These are phyloP conservation scores for Nephelium lappaceum DNA, from an alignment of 345 rosid species.

Conservation along the genomic window DNA sequence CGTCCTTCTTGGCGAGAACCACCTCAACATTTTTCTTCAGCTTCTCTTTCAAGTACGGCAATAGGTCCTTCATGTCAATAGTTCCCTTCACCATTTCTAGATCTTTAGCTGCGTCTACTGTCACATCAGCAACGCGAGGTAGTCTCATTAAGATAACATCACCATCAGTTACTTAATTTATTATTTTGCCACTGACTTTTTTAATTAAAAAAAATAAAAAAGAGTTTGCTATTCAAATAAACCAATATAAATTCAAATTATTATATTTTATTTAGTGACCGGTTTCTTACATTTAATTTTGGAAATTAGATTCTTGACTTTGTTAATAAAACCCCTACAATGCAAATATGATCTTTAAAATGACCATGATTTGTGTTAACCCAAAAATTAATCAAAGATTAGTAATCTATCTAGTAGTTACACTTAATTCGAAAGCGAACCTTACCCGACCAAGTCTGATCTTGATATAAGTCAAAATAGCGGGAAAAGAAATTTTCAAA, in stretches of 20 bases:
- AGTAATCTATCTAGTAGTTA: neutral
- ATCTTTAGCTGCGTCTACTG: constrained; percentile 38
- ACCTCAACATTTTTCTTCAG: constrained; percentile 36
- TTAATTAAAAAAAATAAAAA: neutral
- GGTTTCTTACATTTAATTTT: constrained; percentile 45
- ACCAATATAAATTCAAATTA: neutral
- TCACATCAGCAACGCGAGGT: constrained; percentile 39
- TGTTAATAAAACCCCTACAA: constrained; percentile 63
- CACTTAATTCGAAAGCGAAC: neutral
- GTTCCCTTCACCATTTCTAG: constrained; percentile 43
- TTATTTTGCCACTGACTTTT: neutral
- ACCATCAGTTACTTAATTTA: constrained; percentile 17
- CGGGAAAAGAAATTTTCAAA: neutral
- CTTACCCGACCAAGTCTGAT: neutral
- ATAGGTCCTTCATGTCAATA: constrained; percentile 40
- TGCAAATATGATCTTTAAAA: constrained; percentile 61
- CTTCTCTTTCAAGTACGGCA: constrained; percentile 30
- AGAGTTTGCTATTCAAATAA: neutral
- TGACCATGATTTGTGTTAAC: constrained; percentile 52
- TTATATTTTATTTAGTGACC: neutral
- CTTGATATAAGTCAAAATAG: neutral
- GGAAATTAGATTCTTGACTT: constrained; percentile 49
- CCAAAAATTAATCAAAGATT: constrained; percentile 4
- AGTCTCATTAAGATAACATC: neutral
- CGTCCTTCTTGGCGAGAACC: constrained; percentile 40